phyloP scores from a whole-genome alignment of 805 yeast species.

The Starmerella davenportii region DNA sequence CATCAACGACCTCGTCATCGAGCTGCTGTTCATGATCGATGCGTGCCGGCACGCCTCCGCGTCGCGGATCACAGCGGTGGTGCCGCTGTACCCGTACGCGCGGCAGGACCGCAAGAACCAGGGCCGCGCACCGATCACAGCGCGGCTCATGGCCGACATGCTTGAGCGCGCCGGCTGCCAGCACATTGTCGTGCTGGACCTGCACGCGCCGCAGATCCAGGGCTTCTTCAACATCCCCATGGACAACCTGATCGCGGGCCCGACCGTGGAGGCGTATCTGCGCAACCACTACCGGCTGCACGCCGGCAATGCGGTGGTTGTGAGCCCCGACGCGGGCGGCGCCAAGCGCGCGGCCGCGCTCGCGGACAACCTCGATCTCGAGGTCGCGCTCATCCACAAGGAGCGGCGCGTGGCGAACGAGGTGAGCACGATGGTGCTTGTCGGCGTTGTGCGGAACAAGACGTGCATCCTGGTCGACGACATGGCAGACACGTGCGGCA shows the following conservation, averaged over 20 bases:
- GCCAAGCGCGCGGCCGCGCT: conserved; percentile 91
- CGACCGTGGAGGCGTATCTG: conserved; percentile 68
- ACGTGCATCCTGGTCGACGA: conserved; percentile 81
- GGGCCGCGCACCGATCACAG: conserved; percentile 90
- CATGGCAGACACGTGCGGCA: conserved; percentile 98
- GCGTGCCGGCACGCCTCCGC: conserved; percentile 96
- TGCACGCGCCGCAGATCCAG: conserved; percentile 95
- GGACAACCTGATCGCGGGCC: conserved; percentile 90
- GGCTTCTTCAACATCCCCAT: conserved; percentile 93
- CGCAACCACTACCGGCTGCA: conserved; percentile 32
- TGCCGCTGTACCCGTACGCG: conserved; percentile 93
- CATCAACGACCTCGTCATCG: conserved; percentile 74
- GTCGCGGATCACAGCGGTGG: conserved; percentile 78
- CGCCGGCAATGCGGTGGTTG: conserved; percentile 42
- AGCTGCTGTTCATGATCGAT: conserved; percentile 70
- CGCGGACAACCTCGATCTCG: conserved; percentile 80
- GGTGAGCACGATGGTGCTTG: conserved; percentile 85
- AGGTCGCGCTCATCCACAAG: conserved; percentile 89
- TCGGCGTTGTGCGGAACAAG: conserved; percentile 78
- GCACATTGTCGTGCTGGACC: conserved; percentile 90
- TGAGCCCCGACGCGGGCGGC: conserved; percentile 98
- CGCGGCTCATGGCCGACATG: conserved; percentile 81
- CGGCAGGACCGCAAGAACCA: conserved; percentile 95
- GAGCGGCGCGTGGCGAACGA: conserved; percentile 92
- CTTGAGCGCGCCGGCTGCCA: conserved; percentile 86